These are phyloP conservation scores for Stachybotrys chlorohalonatus DNA, from an alignment of 2,329 filamentous ascomycete genomes.

Conservation along the genomic window DNA sequence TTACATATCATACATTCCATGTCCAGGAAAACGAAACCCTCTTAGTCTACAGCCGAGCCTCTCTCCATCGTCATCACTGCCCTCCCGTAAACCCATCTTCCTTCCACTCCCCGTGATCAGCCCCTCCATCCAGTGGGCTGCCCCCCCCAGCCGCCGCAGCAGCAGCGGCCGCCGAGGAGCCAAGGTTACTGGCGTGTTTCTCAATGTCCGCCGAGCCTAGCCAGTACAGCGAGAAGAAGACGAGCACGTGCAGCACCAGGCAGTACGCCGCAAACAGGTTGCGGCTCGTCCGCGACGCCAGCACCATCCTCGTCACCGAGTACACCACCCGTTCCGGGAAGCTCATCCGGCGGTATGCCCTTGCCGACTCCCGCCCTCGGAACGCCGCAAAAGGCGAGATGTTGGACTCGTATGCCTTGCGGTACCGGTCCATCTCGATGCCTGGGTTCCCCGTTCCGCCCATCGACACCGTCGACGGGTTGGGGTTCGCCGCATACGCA, in stretches of 20 bases:
- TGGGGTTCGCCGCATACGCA: conserved; percentile 63
- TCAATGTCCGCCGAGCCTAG: conserved; percentile 62
- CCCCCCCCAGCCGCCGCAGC: conserved; percentile 34
- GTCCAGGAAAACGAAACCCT: not conserved
- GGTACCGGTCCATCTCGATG: conserved; percentile 72
- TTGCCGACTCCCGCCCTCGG: conserved; percentile 80
- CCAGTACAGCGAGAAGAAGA: conserved; percentile 83
- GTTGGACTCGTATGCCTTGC: conserved; percentile 87
- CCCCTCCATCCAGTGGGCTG: conserved; percentile 19
- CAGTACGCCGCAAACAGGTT: conserved; percentile 94
- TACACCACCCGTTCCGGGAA: conserved; percentile 85
- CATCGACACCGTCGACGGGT: conserved; percentile 60
- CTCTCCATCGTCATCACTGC: conserved; percentile 6
- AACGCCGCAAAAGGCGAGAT: conserved; percentile 95
- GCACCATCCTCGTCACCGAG: conserved; percentile 80
- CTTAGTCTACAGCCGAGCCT: not conserved
- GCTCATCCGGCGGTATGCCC: conserved; percentile 89
- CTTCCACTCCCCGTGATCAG: conserved; percentile 49
- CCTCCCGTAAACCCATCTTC: conserved; percentile 48
- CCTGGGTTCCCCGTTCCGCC: conserved; percentile 48
- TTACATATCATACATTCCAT: not conserved
- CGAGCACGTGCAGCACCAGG: conserved; percentile 74
- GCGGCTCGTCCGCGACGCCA: conserved; percentile 81
- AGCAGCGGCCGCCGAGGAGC: conserved; percentile 35
- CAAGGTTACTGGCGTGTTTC: conserved; percentile 47